Evolutionary conservation across 441 rosid genomes (phyloP), one percentile per base, ranked within the genome.

Genomic region (Erysimum cheiri): DNA sequence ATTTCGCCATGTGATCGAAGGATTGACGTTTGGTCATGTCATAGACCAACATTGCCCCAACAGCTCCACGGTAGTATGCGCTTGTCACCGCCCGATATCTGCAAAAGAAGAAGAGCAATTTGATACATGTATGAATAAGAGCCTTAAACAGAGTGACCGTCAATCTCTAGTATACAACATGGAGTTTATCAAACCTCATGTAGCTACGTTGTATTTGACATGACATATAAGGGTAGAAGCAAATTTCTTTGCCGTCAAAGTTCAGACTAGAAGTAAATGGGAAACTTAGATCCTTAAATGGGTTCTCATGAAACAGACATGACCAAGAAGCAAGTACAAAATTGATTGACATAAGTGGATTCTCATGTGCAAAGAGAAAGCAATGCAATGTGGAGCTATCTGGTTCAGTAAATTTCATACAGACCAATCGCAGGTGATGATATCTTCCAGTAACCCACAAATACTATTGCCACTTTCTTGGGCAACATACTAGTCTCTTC

Each of bases 1-100:
- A 85, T 70, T 85, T 80, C 1, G 83, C 80, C 87, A 81, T 83
- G 81, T 83, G 88, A 37, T 85, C 84, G 5, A 82, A 85, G 7
- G 89, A 85, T 69, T 85, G 89, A 43, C 87, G 89, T 70, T 85
- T 83, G 12, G 89, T 83, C 87, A 85, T 83, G 84, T 85, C 88
- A 7, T 81, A 85, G 6, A 85, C 88, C 50, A 83, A 24, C 88
- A 85, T 85, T 26, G 88, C 88, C 54, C 88, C 88, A 26, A 85
- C 85, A 5, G 89, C 85, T 50, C 89, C 87, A 22, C 87, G 74
- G 69, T 83, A 83, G 71, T 83, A 85, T 22, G 89, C 89, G 3
- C 88, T 85, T 36, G 88, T 85, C 63, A 85, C 86, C 5, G 86
- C 86, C 31, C 88, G 74, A 76, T 87, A 89, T 84, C 96, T 87